Evolutionary conservation across 345 rosid genomes (phyloP), one percentile per base, ranked within the genome.

Genomic region (Gossypium bickii): DNA sequence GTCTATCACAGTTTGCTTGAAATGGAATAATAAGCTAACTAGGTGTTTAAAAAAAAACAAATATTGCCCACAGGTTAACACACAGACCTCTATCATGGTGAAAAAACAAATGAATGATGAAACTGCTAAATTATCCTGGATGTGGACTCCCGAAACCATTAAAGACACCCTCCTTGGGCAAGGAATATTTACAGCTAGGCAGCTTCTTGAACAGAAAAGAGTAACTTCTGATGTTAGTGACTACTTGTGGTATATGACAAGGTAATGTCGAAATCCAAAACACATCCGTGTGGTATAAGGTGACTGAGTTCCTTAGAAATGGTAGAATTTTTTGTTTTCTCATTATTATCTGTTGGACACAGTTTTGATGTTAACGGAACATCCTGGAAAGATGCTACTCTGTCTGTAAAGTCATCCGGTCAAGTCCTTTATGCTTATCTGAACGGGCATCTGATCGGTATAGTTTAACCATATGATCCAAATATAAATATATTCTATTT

Each of bases 161-260:
- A 78, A 70, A 1, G 76, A 78, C 29, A 45, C 80, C 8, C 76
- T 83, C 44, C 61, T 18, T 72, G 80, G 89, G 49, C 80, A 75
- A 9, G 89, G 90, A 34, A 53, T 53, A 41, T 76, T 84, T 44
- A 44, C 77, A 2, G 55, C 80, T 0, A 70, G 67, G 38, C 67
- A 76, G 38, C 76, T 89, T 57, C 27, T 85, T 10, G 97, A 92
- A 62, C 95, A 90, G 64, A 92, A 92, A 76, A 69, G 66, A 0
- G 80, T 73, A 2, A 79, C 85, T 7, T 79, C 79, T 77, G 93
- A 83, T 78, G 77, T 68, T 3, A 84, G 80, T 69, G 97, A 90
- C 80, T 90, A 92, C 76, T 75, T 92, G 61, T 90, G 95, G 95
- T 85, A 87, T 53, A 83, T 86, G 89, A 86, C 93, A 34, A 86